Evolutionary conservation across 495 filamentous ascomycete species (phyloP).

Genomic region (Podospora australis): DNA sequence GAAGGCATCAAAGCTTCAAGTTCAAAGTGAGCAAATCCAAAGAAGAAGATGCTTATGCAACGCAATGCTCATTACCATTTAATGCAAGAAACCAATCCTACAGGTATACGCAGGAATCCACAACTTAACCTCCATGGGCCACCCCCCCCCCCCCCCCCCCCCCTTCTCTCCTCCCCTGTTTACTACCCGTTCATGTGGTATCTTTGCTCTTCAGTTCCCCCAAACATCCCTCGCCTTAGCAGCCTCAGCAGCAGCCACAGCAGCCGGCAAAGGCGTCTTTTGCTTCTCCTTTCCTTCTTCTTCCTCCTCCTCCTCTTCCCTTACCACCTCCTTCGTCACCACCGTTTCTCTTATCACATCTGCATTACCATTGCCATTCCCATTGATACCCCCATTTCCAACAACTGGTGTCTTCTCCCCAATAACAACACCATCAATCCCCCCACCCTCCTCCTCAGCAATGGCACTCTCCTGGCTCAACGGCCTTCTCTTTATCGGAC

Average conservation of each 20-base stretch:
- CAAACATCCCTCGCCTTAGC: conserved; percentile 8
- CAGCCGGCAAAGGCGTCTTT: background rate
- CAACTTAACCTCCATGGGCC: too few species aligned
- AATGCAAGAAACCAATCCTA: too few species aligned
- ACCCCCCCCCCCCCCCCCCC: too few species aligned
- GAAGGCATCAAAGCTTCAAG: too few species aligned
- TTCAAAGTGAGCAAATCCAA: too few species aligned
- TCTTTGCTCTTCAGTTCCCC: conserved; percentile 2
- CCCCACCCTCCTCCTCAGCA: background rate
- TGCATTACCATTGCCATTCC: too few species aligned
- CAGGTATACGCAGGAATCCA: too few species aligned
- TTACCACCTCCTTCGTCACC: background rate
- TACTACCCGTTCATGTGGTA: too few species aligned
- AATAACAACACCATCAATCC: background rate
- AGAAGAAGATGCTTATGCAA: too few species aligned
- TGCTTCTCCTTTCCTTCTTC: background rate
- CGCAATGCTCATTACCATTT: too few species aligned
- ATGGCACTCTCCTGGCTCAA: background rate
- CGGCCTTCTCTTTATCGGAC: background rate
- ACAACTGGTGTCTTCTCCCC: background rate
- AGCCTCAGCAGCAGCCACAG: conserved; percentile 4
- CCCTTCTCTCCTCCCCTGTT: too few species aligned
- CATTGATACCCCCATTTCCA: background rate
- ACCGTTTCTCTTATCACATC: background rate
- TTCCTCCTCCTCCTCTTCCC: background rate